Base-by-base conservation (phyloP, 2,329 filamentous ascomycete species). In the Celoporthe dispersa region DNA sequence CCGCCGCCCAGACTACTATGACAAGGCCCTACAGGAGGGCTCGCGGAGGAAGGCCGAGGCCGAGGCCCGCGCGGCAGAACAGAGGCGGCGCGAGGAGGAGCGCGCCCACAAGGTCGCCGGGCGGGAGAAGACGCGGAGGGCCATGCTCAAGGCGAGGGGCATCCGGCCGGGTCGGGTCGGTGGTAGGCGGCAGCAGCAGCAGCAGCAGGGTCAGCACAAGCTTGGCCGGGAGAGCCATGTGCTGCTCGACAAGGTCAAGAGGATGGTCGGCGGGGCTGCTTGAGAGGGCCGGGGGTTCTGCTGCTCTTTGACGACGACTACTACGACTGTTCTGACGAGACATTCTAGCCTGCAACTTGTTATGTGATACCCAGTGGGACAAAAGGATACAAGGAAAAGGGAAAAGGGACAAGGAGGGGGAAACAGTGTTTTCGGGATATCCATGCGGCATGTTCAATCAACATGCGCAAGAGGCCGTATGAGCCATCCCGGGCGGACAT, bases 161-260 rank as follows among this genome's bases (percentile, higher is more conserved):
- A 85, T 86, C 0, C 91, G 91, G 75, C 84, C 83, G 19, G 63
- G 64, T 33, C n/a, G n/a, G 16, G 35, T 19, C 1, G 28, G 28
- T 19, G 55, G 28, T 14, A 35, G 55, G 6, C 31, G n/a, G 33
- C 19, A n/a, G 4, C 35, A 61, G 1, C 31, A 61, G 37, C 81
- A 76, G 73, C 79, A 83, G 74, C 88, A 92, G 77, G 93, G 93
- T 14, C 90, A 92, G 81, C 87, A 91, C 79, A 94, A 93, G 81
- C 80, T 97, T 63, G 94, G 94, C 1, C 86, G 93, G 71, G 94
- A 97, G 84, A 94, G 94, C 75, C 87, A 86, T 44, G 85, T 95
- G 51, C 76, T 97, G 75, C 82, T 97, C 68, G 91, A 94, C 76
- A 93, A 91, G 81, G 91, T 95, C 44, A 91, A 91, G 84, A 90